Conservation (phyloP, 2,329 filamentous ascomycete genomes). For the Venturia oleaginea region DNA sequence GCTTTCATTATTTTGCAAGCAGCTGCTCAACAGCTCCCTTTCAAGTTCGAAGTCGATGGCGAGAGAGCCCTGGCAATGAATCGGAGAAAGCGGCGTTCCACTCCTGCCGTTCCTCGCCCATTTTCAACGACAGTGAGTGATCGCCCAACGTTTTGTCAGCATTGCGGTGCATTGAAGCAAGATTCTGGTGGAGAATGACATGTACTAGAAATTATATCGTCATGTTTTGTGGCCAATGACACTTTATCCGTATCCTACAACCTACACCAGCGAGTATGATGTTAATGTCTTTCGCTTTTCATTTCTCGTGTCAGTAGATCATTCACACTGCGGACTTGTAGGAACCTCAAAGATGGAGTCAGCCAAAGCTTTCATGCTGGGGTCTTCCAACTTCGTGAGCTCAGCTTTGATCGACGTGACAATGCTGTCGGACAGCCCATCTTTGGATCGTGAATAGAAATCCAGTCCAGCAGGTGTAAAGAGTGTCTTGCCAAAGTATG, state of each 20-base stretch:
- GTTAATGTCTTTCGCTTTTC: no score
- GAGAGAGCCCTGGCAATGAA: no score
- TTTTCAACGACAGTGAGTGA: no score
- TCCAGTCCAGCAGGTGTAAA: slow-evolving; percentile 80
- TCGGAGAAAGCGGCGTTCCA: no score
- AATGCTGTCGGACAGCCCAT: slow-evolving; percentile 45
- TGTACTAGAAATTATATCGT: no score
- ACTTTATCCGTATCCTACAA: not conserved
- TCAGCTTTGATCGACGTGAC: slow-evolving; percentile 31
- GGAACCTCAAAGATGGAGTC: slow-evolving; percentile 36
- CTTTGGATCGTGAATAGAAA: slow-evolving; percentile 58
- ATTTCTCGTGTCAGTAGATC: not conserved
- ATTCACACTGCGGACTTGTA: slow-evolving; percentile 20
- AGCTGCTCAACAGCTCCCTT: no score
- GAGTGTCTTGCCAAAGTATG: slow-evolving; percentile 73
- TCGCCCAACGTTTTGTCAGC: not conserved
- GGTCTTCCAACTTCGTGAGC: slow-evolving; percentile 42
- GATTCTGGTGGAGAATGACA: no score
- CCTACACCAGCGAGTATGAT: no score
- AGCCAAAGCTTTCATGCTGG: slow-evolving; percentile 45
- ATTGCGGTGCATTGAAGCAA: not conserved
- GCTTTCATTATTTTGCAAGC: no score
- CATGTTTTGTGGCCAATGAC: no score
- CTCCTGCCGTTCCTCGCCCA: no score
- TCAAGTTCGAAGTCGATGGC: no score